Evolutionary conservation across 2,329 filamentous ascomycete species (phyloP).

Genomic region (Aureobasidium sp.): DNA sequence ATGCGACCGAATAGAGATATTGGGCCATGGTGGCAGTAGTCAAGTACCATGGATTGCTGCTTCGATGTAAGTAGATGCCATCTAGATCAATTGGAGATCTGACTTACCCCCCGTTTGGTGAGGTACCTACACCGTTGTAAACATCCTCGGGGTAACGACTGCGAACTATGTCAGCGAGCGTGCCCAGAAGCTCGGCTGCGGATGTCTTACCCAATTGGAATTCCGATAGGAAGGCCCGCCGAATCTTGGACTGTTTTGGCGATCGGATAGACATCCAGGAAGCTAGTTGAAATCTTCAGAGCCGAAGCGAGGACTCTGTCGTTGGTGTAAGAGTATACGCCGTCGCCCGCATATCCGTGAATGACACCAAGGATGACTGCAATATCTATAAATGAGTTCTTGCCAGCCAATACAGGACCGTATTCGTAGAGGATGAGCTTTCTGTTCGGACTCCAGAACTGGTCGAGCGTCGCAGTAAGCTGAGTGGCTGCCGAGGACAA

Average conservation of each 20-base stretch:
- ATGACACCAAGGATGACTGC: conserved; percentile 25
- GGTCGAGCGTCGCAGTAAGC: conserved; percentile 19
- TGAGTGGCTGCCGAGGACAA: conserved; percentile 20
- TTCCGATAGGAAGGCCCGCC: conserved; percentile 20
- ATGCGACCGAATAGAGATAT: conserved; percentile 21
- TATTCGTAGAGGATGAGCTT: conserved; percentile 26
- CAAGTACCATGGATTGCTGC: conserved; percentile 26
- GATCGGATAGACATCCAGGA: conserved; percentile 22
- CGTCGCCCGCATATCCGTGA: conserved; percentile 24
- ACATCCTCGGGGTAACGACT: conserved; percentile 27
- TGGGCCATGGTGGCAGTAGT: conserved; percentile 26
- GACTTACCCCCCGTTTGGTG: conserved; percentile 18
- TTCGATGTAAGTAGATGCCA: not conserved
- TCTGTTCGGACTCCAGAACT: conserved; percentile 25
- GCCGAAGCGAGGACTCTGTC: conserved; percentile 24
- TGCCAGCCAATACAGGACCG: conserved; percentile 24
- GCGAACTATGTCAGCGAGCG: conserved; percentile 2
- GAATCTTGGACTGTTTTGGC: conserved; percentile 21
- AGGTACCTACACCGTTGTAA: conserved; percentile 25
- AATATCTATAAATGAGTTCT: conserved; percentile 25
- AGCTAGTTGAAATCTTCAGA: conserved; percentile 22
- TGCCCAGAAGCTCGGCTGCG: no score
- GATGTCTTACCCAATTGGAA: conserved; percentile 22
- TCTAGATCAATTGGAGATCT: no score
- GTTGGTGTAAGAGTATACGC: conserved; percentile 24